Percentiles rank a stretch among this genome's conserved stretches.
These are phyloP conservation scores for Acephala macrosclerotiorum DNA, from an alignment of 2,329 filamentous ascomycete species.

Conservation along the genomic window DNA sequence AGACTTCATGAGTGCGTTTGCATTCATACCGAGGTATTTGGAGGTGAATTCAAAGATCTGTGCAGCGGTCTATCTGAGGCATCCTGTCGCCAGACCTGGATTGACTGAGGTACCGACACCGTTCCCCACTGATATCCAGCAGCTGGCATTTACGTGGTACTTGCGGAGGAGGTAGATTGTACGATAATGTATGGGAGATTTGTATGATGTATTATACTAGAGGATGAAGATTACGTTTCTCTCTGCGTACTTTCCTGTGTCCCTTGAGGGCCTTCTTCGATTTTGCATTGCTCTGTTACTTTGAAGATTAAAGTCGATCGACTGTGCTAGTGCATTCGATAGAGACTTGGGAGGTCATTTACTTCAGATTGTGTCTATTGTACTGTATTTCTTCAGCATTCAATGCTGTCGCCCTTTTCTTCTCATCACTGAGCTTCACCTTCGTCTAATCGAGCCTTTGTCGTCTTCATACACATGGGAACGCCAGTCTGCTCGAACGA, in stretches of 20 bases:
- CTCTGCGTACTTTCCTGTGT: neutral
- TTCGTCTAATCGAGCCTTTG: slow-evolving; percentile 14
- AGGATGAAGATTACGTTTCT: slow-evolving; percentile 13
- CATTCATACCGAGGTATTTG: slow-evolving; percentile 92
- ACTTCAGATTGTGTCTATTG: neutral
- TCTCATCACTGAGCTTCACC: neutral
- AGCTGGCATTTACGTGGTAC: slow-evolving; percentile 95
- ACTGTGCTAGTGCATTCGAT: no score
- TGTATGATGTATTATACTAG: slow-evolving; percentile 33
- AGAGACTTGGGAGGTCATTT: no score
- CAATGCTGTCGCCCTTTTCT: no score
- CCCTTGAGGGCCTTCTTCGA: no score
- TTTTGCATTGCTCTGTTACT: no score
- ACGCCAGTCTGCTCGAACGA: slow-evolving; percentile 46
- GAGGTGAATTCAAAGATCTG: slow-evolving; percentile 99
- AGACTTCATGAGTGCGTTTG: slow-evolving; percentile 88
- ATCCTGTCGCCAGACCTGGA: slow-evolving; percentile 88
- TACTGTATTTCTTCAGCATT: no score
- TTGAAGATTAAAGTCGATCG: no score
- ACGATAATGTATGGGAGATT: slow-evolving; percentile 14
- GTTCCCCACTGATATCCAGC: slow-evolving; percentile 73
- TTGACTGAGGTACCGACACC: slow-evolving; percentile 85
- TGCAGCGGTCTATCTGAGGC: slow-evolving; percentile 90
- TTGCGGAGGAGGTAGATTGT: slow-evolving; percentile 53
- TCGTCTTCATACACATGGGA: slow-evolving; percentile 41